Base-by-base conservation (phyloP, 371 early-diverging fungal species). In the Mucor circinelloides region DNA sequence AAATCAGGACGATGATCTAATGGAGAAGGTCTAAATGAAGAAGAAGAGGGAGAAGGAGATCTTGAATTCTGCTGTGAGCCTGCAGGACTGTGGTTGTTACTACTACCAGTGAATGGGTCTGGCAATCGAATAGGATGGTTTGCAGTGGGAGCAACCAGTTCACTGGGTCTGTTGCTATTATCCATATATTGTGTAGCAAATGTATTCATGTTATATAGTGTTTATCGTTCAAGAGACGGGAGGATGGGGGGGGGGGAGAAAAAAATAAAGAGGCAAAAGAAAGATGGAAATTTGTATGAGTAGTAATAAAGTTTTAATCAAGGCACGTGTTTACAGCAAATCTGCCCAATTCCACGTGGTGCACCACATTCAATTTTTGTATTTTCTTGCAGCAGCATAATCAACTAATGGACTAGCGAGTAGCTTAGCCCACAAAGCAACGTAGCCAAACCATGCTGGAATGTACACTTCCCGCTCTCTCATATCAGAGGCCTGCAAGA, bases 321-420 rank as follows among this genome's bases (percentile, higher is more conserved):
- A 50, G 21, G 48, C 63, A 63, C 60, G 50, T 62, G 13, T 38
- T 56, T 21, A 8, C 17, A 19, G 19, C 15, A 55, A 19, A 31
- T 56, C 56, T 31, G 32, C 56, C 30, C 9, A 56, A 15, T 3
- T 56, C 25, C 56, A 56, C 32, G 56, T 28, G 56, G 56, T 28
- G 56, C 56, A 31, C 56, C 56, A 56, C n/a, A 7, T 56, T 70
- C 28, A 54, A 2, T 19, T 25, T 31, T 68, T 73, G 34, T 82
- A 82, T 36, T 82, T 82, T 63, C 58, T 50, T 21, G 68, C 66
- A 31, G 95, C 94, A 34, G 87, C 67, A 64, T 78, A 80, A 63
- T 93, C 91, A 2, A 94, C 86, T 30, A 89, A 64, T 5, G 69
- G 69, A 5, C 92, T 91, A 15, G 85, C 80, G 40, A 94, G 17